A percentile compares a stretch with the other conserved stretches of the same genome.
These are phyloP conservation scores for Solanum ahanhuiri DNA, from an alignment of 257 asterid species.

Conservation along the genomic window DNA sequence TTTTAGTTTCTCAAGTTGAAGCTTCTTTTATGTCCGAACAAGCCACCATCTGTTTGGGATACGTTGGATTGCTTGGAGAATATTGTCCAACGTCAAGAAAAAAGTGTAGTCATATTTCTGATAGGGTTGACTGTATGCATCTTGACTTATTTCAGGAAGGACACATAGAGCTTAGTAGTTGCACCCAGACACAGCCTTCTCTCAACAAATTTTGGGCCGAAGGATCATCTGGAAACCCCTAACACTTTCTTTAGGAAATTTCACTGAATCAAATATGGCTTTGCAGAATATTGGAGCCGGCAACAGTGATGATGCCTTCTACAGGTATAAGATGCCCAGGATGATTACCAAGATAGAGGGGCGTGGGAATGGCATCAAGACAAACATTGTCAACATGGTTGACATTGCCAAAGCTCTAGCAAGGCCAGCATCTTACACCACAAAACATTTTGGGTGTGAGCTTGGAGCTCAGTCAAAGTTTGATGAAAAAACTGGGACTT, in stretches of 20 bases:
- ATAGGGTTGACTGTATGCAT: constrained; percentile 25
- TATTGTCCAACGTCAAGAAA: constrained; percentile 25
- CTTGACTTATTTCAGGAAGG: constrained; percentile 12
- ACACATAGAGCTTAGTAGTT: constrained; percentile 6
- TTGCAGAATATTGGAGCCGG: constrained; percentile 34
- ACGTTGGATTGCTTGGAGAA: constrained; percentile 33
- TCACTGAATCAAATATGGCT: constrained; percentile 18
- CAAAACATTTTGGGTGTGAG: constrained; percentile 31
- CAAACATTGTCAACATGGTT: constrained; percentile 33
- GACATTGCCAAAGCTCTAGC: constrained; percentile 36
- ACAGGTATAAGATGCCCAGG: constrained; percentile 38
- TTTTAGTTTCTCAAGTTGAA: constrained; percentile 1
- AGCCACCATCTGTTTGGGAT: constrained; percentile 17
- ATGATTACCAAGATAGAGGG: constrained; percentile 37
- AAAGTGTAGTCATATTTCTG: constrained; percentile 12
- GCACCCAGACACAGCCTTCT: constrained; percentile 12
- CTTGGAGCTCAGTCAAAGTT: constrained; percentile 42
- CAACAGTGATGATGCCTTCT: constrained; percentile 42
- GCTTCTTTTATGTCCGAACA: constrained; percentile 31
- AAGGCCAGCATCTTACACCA: constrained; percentile 32
- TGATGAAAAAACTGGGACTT: constrained; percentile 36
- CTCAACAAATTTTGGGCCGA: constrained; percentile 2
- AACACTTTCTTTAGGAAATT: neutral
- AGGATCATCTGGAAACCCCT: constrained; percentile 3
- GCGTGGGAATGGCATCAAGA: constrained; percentile 39